These are phyloP conservation scores for Ganoderma multipileum DNA, from an alignment of 1,284 basidiomycete genomes.

Conservation along the genomic window DNA sequence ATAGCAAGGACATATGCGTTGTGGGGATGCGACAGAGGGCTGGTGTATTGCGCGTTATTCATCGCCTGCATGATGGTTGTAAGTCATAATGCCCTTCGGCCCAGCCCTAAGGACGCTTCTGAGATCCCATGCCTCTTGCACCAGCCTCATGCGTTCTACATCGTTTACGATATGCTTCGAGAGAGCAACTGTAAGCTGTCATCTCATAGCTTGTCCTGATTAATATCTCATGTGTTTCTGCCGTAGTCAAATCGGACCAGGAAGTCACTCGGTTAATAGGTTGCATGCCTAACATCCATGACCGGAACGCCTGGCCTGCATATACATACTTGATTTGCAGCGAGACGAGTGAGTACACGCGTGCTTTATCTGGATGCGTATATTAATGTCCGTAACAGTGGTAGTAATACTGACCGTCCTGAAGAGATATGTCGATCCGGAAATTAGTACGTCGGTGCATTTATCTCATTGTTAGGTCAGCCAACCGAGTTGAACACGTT, in stretches of 20 bases:
- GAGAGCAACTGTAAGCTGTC: neutral
- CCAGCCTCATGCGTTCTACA: slow-evolving; percentile 3
- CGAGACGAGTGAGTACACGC: neutral
- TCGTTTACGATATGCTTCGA: neutral
- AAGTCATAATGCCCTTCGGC: neutral
- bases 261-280: neutral
- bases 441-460: neutral
- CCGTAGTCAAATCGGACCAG: neutral
- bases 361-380: neutral
- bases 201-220: neutral
- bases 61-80: neutral
- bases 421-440: slow-evolving; percentile 1
- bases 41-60: neutral
- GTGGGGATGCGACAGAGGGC: neutral
- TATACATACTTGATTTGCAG: neutral
- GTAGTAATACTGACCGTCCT: neutral
- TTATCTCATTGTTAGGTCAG: neutral
- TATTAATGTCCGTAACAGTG: neutral
- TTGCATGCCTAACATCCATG: neutral
- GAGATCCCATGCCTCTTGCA: no score
- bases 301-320: slow-evolving; percentile 5
- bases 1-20: neutral
- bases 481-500: neutral
- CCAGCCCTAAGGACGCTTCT: neutral
- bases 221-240: neutral